Conservation (phyloP, 208 protist genomes). For the Trypanosoma theileri region DNA sequence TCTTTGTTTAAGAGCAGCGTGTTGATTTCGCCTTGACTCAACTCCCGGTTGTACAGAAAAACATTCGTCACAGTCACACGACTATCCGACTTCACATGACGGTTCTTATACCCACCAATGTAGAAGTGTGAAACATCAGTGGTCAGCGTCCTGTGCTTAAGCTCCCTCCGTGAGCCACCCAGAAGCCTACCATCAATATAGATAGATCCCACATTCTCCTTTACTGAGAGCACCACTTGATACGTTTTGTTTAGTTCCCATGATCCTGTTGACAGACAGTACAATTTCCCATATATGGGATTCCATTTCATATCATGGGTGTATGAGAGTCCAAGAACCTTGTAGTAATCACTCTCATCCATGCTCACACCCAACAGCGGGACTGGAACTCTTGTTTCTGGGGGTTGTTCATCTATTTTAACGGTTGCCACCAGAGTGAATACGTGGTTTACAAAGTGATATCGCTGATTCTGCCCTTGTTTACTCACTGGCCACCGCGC, state of each 20-base stretch:
- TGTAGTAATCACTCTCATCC: neutral
- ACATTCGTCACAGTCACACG: constrained; percentile 15
- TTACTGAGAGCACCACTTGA: constrained; percentile 1
- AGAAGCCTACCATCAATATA: constrained; percentile 14
- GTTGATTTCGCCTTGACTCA: constrained; percentile 2
- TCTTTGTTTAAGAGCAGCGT: neutral
- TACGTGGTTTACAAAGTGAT: constrained; percentile 19
- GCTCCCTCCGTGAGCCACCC: neutral
- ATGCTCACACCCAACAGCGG: constrained; percentile 17
- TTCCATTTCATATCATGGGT: neutral
- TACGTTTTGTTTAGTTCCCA: neutral
- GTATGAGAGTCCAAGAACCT: constrained; percentile 8
- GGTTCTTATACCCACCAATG: neutral
- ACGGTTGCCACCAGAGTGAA: constrained; percentile 29
- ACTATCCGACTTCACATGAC: neutral
- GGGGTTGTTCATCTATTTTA: neutral
- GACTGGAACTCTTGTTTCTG: neutral
- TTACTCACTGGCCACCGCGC: constrained; percentile 24
- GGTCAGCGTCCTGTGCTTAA: neutral
- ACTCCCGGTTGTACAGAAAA: constrained; percentile 12
- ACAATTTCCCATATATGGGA: neutral
- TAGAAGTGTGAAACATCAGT: constrained; percentile 7
- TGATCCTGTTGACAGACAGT: neutral
- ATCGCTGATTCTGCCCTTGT: constrained; percentile 26
- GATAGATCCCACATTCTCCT: neutral